Conservation (phyloP, 108 stramenopile species). For the Nitzschia putrida region DNA sequence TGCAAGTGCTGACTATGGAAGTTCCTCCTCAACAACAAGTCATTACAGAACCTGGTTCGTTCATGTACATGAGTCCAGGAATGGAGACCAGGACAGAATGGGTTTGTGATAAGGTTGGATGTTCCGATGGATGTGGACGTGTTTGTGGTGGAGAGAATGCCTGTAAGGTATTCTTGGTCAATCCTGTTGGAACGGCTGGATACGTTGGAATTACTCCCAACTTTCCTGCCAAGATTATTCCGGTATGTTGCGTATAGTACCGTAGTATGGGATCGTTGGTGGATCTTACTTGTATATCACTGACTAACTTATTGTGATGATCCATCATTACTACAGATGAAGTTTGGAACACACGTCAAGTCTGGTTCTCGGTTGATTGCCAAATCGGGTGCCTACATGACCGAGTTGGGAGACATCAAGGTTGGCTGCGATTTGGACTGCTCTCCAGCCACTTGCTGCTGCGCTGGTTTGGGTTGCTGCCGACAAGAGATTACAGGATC, state of each 20-base stretch:
- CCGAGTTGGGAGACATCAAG: conserved; percentile 50
- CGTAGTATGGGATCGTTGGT: neutral
- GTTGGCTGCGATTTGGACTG: conserved; percentile 46
- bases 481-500: conserved; percentile 50
- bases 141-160: conserved; percentile 53
- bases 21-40: conserved; percentile 37
- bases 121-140: conserved; percentile 31
- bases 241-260: conserved; percentile 27
- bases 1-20: conserved; percentile 48
- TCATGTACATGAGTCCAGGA: conserved; percentile 50
- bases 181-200: conserved; percentile 36
- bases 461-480: conserved; percentile 51
- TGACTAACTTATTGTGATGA: too few species aligned
- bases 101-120: conserved; percentile 25
- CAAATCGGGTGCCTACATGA: conserved; percentile 57
- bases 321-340: conserved; percentile 12
- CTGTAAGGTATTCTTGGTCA: conserved; percentile 52
- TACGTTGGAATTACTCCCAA: conserved; percentile 63
- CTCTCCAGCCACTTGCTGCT: conserved; percentile 43
- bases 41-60: conserved; percentile 44
- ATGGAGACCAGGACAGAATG: conserved; percentile 51
- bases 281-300: too few species aligned
- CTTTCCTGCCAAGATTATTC: conserved; percentile 62
- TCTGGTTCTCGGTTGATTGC: conserved; percentile 37
- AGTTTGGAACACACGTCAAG: conserved; percentile 45